Evolutionary conservation across 2,329 filamentous ascomycete species (phyloP).

Genomic region (Claviceps digitariae): DNA sequence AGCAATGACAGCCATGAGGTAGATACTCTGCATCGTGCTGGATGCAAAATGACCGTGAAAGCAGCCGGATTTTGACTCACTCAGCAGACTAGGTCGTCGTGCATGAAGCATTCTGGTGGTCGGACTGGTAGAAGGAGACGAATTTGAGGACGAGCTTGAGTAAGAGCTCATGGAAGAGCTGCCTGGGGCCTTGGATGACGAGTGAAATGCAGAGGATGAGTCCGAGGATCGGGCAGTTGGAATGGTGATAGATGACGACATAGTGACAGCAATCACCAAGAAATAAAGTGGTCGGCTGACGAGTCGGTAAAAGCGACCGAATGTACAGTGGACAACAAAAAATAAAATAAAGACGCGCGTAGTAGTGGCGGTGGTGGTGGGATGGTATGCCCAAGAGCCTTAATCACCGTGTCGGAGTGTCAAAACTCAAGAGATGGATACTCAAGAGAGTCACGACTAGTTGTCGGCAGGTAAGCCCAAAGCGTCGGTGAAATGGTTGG

Average conservation of each 20-base stretch:
- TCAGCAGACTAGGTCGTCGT: slow-evolving; percentile 48
- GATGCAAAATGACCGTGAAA: slow-evolving; percentile 5
- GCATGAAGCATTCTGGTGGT: slow-evolving; percentile 36
- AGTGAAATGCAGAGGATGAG: slow-evolving; percentile 20
- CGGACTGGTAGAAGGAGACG: slow-evolving; percentile 42
- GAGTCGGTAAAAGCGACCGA: background rate
- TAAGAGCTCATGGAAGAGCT: slow-evolving; percentile 32
- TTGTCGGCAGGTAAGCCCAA: background rate
- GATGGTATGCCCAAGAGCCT: background rate
- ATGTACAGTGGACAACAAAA: background rate
- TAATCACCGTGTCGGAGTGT: background rate
- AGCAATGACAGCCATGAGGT: background rate
- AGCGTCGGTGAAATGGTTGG: background rate
- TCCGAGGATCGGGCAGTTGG: slow-evolving; percentile 30
- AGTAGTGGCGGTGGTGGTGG: background rate
- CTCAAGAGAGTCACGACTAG: background rate
- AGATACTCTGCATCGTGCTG: background rate
- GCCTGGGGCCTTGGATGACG: slow-evolving; percentile 30
- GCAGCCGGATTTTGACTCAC: slow-evolving; percentile 20
- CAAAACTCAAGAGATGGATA: background rate
- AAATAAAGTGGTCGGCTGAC: background rate
- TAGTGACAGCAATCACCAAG: slow-evolving; percentile 17
- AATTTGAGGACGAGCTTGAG: slow-evolving; percentile 33
- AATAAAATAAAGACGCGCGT: background rate
- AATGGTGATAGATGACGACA: slow-evolving; percentile 61